Percentiles rank a stretch among this genome's conserved stretches.
phyloP scores from a whole-genome alignment of 768 basidiomycete species.

The Collybia sordida region DNA sequence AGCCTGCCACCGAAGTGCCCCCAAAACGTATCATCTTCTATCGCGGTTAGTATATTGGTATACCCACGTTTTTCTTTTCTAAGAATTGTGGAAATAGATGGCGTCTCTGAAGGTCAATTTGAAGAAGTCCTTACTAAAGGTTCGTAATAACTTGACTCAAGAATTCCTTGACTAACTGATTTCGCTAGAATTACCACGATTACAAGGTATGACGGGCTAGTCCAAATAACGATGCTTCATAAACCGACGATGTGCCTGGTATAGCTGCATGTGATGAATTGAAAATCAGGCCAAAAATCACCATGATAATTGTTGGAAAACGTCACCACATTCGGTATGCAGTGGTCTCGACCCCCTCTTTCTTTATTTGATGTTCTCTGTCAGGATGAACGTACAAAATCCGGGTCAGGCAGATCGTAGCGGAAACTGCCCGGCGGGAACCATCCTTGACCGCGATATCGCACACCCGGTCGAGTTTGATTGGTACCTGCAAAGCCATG shows the following conservation, averaged over 20 bases:
- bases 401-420: constrained; percentile 54
- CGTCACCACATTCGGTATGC: constrained; percentile 58
- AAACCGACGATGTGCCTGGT: not conserved
- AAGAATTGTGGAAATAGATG: constrained; percentile 35
- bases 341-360: not conserved
- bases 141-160: constrained; percentile 15
- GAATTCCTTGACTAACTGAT: not conserved
- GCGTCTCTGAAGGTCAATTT: constrained; percentile 52
- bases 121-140: constrained; percentile 53
- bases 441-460: constrained; percentile 72
- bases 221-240: too few relatives aligned
- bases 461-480: constrained; percentile 74
- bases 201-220: constrained; percentile 45
- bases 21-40: constrained; percentile 72
- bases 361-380: not conserved
- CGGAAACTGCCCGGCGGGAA: constrained; percentile 76
- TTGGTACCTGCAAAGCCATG: constrained; percentile 78
- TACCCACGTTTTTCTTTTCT: constrained; percentile 5
- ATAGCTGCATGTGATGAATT: constrained; percentile 64
- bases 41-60: constrained; percentile 45
- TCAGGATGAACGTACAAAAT: constrained; percentile 31
- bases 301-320: constrained; percentile 80
- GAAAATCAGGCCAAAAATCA: constrained; percentile 63
- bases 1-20: constrained; percentile 18
- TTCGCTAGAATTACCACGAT: constrained; percentile 50